These are phyloP conservation scores for Hypoxylon crocopeplum DNA, from an alignment of 495 filamentous ascomycete species.

Conservation along the genomic window DNA sequence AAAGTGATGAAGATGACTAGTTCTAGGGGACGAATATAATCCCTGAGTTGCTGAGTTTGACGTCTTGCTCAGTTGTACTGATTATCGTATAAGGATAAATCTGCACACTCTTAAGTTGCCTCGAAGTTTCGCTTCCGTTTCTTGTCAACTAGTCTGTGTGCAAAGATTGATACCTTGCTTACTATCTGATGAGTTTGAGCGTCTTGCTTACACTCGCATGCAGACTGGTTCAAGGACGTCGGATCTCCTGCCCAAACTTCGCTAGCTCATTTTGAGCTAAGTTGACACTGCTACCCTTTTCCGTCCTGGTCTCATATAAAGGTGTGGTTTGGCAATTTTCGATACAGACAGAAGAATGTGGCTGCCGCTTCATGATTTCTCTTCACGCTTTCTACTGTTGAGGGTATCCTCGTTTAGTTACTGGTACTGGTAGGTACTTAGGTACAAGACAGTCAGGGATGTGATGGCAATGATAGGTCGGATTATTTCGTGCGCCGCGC, in stretches of 20 bases:
- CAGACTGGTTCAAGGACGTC: slow-evolving; percentile 37
- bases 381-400: no score
- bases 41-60: not conserved
- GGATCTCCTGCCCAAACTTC: slow-evolving; percentile 26
- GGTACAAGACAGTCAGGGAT: no score
- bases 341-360: no score
- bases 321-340: slow-evolving; percentile 26
- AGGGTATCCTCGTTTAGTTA: no score
- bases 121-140: slow-evolving; percentile 71
- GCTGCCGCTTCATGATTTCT: no score
- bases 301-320: slow-evolving; percentile 13
- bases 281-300: slow-evolving; percentile 21
- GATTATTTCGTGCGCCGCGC: slow-evolving; percentile 1
- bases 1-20: slow-evolving; percentile 48
- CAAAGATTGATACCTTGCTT: slow-evolving; percentile 71
- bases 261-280: slow-evolving; percentile 21
- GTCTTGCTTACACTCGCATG: slow-evolving; percentile 48
- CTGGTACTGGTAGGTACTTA: no score
- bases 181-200: slow-evolving; percentile 44
- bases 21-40: not conserved
- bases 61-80: not conserved
- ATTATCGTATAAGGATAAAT: slow-evolving; percentile 2
- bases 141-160: slow-evolving; percentile 94
- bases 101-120: slow-evolving; percentile 96
- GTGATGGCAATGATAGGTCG: no score